A percentile compares a stretch with the other conserved stretches of the same genome.
phyloP scores from a whole-genome alignment of 140 eudicot species.

The Flaveria floridana region DNA sequence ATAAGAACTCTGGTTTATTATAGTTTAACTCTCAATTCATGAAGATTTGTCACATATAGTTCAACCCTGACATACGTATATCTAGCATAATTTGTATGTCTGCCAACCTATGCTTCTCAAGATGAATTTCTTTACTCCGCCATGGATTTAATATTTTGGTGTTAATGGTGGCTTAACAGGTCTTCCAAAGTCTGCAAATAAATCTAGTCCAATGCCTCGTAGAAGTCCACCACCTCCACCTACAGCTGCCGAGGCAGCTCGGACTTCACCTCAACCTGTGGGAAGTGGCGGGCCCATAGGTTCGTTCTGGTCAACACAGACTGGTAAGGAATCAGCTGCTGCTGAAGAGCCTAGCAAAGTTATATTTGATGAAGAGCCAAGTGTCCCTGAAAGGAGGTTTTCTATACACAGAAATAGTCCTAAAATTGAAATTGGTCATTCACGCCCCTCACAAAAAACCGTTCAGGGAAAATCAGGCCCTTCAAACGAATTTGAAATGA shows the following conservation, averaged over 20 bases:
- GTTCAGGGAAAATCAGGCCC: slow-evolving; percentile 40
- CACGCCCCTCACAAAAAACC: slow-evolving; percentile 35
- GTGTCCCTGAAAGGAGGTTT: slow-evolving; percentile 36
- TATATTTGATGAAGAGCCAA: slow-evolving; percentile 55
- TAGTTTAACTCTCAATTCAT: too few relatives aligned
- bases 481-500: slow-evolving; percentile 53
- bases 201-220: slow-evolving; percentile 71
- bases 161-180: slow-evolving; percentile 38
- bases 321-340: slow-evolving; percentile 62
- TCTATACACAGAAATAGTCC: slow-evolving; percentile 36
- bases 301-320: slow-evolving; percentile 91
- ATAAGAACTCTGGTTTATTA: too few relatives aligned
- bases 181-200: slow-evolving; percentile 47
- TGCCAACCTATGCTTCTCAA: neutral
- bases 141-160: neutral
- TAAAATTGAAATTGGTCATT: slow-evolving; percentile 36
- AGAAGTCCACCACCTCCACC: slow-evolving; percentile 95
- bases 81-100: too few relatives aligned
- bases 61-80: too few relatives aligned
- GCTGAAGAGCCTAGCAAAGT: slow-evolving; percentile 48
- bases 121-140: neutral
- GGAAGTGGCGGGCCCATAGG: slow-evolving; percentile 64
- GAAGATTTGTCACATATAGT: too few relatives aligned
- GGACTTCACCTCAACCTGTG: slow-evolving; percentile 32
- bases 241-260: slow-evolving; percentile 40